A percentile compares a stretch with the other conserved stretches of the same genome.
Conservation (phyloP, 2,329 filamentous ascomycete species). For the Triangularia setosa region DNA sequence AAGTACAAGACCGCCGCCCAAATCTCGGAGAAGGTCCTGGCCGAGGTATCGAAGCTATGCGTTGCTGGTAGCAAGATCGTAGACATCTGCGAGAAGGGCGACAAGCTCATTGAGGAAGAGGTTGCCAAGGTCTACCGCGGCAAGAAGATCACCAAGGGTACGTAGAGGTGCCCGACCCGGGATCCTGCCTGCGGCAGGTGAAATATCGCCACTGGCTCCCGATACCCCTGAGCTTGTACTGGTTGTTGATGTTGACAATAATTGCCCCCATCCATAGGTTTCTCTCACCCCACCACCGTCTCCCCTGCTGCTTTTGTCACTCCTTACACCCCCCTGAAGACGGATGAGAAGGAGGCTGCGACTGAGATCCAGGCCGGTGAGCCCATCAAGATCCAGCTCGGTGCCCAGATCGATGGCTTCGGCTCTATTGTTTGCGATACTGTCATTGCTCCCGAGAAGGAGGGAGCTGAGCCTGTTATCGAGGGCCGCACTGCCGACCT, state of each 20-base stretch:
- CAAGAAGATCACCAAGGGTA: slow-evolving; percentile 93
- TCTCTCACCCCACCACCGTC: slow-evolving; percentile 90
- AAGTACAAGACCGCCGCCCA: slow-evolving; percentile 97
- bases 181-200: slow-evolving; percentile 2
- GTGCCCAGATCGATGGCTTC: slow-evolving; percentile 96
- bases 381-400: slow-evolving; percentile 96
- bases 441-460: slow-evolving; percentile 65
- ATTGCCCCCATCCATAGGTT: slow-evolving; percentile 49
- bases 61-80: slow-evolving; percentile 88
- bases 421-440: slow-evolving; percentile 95
- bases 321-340: slow-evolving; percentile 87
- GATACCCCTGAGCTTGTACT: neutral
- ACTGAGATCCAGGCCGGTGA: slow-evolving; percentile 78
- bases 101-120: slow-evolving; percentile 92
- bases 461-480: slow-evolving; percentile 59
- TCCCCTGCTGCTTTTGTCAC: slow-evolving; percentile 93
- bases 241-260: slow-evolving; percentile 7
- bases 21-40: slow-evolving; percentile 94
- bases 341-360: slow-evolving; percentile 80
- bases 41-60: slow-evolving; percentile 70
- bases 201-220: neutral
- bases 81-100: slow-evolving; percentile 90
- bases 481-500: slow-evolving; percentile 81
- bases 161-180: slow-evolving; percentile 27
- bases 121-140: slow-evolving; percentile 94